Conservation (phyloP, 352 stramenopile genomes). For the Phytophthora quininea region DNA sequence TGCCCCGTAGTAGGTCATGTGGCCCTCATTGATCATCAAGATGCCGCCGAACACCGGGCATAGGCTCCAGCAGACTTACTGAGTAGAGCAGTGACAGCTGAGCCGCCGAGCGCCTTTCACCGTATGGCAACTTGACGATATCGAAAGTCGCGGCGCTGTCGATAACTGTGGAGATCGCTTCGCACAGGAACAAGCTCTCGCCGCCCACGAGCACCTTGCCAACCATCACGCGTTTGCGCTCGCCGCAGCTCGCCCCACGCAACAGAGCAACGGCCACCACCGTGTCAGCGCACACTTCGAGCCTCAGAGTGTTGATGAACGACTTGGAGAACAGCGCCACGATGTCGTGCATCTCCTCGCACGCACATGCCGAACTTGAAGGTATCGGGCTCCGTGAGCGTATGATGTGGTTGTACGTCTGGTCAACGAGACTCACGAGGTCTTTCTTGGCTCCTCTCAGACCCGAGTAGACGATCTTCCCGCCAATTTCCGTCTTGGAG, state of each 20-base stretch:
- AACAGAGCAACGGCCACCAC: slow-evolving; percentile 89
- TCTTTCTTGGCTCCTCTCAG: slow-evolving; percentile 60
- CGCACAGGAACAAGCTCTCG: slow-evolving; percentile 75
- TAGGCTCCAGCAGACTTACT: slow-evolving; percentile 46
- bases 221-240: slow-evolving; percentile 87
- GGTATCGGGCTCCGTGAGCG: slow-evolving; percentile 30
- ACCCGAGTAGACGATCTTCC: slow-evolving; percentile 65
- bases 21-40: slow-evolving; percentile 92
- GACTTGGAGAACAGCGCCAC: slow-evolving; percentile 64
- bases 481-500: slow-evolving; percentile 47
- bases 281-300: slow-evolving; percentile 92
- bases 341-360: slow-evolving; percentile 77
- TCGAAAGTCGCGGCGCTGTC: slow-evolving; percentile 62
- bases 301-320: slow-evolving; percentile 83
- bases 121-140: slow-evolving; percentile 54
- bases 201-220: slow-evolving; percentile 55
- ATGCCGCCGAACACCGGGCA: slow-evolving; percentile 95
- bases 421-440: slow-evolving; percentile 68
- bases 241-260: slow-evolving; percentile 91
- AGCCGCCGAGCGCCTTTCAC: slow-evolving; percentile 44
- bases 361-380: slow-evolving; percentile 41
- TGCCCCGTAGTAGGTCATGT: slow-evolving; percentile 94
- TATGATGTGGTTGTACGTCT: slow-evolving; percentile 35
- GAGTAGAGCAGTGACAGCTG: slow-evolving; percentile 45
- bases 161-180: slow-evolving; percentile 72